These are phyloP conservation scores for Hibiscus mutabilis DNA, from an alignment of 345 rosid species.

Conservation along the genomic window DNA sequence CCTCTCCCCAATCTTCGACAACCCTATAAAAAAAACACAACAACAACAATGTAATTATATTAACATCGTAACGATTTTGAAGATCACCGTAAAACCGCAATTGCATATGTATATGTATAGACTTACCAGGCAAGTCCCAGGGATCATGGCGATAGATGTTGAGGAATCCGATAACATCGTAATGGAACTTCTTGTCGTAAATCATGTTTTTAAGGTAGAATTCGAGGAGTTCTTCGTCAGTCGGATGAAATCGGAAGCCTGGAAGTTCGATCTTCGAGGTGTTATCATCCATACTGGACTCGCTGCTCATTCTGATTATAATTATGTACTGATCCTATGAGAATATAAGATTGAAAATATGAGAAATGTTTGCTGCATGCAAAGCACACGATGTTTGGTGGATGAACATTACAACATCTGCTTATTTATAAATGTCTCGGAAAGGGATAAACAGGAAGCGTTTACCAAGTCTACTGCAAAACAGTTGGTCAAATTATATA, in stretches of 20 bases:
- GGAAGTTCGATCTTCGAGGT: constrained; percentile 52
- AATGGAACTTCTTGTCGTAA: constrained; percentile 34
- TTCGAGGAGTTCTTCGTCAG: constrained; percentile 84
- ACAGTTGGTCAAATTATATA: no score
- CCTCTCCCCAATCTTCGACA: constrained; percentile 74
- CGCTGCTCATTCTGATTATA: neutral
- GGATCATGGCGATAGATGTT: constrained; percentile 80
- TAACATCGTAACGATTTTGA: no score
- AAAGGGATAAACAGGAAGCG: neutral
- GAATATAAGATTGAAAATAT: neutral
- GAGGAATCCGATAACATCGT: constrained; percentile 53
- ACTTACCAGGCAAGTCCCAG: constrained; percentile 69
- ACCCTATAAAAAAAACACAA: constrained; percentile 25
- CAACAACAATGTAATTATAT: no score
- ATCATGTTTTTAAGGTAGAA: constrained; percentile 75
- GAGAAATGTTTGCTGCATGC: neutral
- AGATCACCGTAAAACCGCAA: no score
- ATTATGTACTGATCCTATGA: no score
- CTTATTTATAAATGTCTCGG: neutral
- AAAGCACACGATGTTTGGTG: neutral
- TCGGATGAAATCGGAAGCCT: constrained; percentile 92
- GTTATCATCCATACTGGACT: constrained; percentile 23
- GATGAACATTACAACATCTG: neutral
- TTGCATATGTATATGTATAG: neutral
- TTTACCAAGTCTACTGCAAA: no score